A percentile compares a stretch with the other conserved stretches of the same genome.
Evolutionary conservation across 176 grass and related monocot species (phyloP).

Genomic region (Hyparrhenia diplandra): DNA sequence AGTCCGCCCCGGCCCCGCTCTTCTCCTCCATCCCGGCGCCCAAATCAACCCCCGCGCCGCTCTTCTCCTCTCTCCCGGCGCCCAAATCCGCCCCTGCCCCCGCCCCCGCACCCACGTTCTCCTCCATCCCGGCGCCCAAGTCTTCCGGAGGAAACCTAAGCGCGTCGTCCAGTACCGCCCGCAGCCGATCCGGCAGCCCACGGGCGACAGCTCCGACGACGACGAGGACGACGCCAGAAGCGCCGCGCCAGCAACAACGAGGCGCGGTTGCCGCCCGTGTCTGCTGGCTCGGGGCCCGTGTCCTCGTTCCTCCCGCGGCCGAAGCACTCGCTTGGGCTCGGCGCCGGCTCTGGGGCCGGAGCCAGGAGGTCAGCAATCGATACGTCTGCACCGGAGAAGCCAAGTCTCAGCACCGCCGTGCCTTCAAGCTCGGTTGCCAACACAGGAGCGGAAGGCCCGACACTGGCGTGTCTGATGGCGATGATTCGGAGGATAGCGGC

Average conservation of each 20-base stretch:
- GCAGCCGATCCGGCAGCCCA: constrained; percentile 47
- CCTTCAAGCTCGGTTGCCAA: constrained; percentile 5
- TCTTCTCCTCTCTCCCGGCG: constrained; percentile 33
- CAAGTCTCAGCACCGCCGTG: not conserved
- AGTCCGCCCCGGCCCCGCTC: constrained; percentile 20
- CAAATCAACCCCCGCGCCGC: constrained; percentile 1
- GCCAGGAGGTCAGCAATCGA: constrained; percentile 35
- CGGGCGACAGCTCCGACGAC: constrained; percentile 49
- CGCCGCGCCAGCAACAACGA: constrained; percentile 22
- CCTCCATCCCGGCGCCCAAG: constrained; percentile 57
- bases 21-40: constrained; percentile 52
- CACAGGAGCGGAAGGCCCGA: not conserved
- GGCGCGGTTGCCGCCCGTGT: constrained; percentile 19
- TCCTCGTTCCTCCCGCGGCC: constrained; percentile 87
- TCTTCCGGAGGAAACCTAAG: constrained; percentile 54
- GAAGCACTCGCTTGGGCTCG: constrained; percentile 67
- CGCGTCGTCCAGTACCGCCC: constrained; percentile 71
- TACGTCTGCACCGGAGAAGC: constrained; percentile 27
- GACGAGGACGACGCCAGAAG: constrained; percentile 52
- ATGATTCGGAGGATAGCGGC: not conserved
- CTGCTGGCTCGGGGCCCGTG: constrained; percentile 34
- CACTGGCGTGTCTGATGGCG: not conserved
- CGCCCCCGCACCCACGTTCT: constrained; percentile 30
- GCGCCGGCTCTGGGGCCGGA: constrained; percentile 6
- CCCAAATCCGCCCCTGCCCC: constrained; percentile 11